Evolutionary conservation across 257 asterid species (phyloP), one percentile per base, ranked within the genome.

Genomic region (Buddleja alternifolia): DNA sequence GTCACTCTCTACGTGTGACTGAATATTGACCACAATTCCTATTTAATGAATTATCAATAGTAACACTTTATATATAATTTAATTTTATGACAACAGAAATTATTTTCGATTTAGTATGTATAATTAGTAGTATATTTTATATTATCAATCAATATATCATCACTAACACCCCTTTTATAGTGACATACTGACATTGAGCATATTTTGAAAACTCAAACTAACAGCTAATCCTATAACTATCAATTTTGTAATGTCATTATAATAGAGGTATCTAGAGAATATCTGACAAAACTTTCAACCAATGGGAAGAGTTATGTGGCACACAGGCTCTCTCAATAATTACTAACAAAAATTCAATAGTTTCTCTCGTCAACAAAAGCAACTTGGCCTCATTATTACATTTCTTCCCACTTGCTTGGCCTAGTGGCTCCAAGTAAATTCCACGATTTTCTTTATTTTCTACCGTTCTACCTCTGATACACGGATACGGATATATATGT

Each of bases 301-400:
- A 82, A 80, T 78, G 61, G 77, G 79, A 75, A 48, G 60, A 73
- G 66, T 75, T 77, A 78, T 81, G 89, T 81, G 85, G 84, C 81
- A 78, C 76, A 73, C 79, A 76, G 79, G 50, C 69, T 64, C 14
- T 73, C 79, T 74, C 69, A 19, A 32, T 17, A 40, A 62, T 63
- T 41, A 57, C 69, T 6, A 61, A 47, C 10, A 17, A 56, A 32
- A 40, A 56, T 45, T 56, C 59, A 52, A 14, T 24, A 61, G 3
- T 11, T 41, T 47, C 15, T 16, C n/a, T 53, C 52, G 90, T 87
- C 91, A 81, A 85, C 87, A 87, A 87, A 85, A 77, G 66, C 90
- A 42, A 80, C 87, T 82, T 75, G 78, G 58, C 70, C 36, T 34
- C 37, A 57, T 71, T 55, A 32, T n/a, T 44, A 75, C 37, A 63